phyloP scores from a whole-genome alignment of 768 basidiomycete genomes.

The Suillus brevipes region DNA sequence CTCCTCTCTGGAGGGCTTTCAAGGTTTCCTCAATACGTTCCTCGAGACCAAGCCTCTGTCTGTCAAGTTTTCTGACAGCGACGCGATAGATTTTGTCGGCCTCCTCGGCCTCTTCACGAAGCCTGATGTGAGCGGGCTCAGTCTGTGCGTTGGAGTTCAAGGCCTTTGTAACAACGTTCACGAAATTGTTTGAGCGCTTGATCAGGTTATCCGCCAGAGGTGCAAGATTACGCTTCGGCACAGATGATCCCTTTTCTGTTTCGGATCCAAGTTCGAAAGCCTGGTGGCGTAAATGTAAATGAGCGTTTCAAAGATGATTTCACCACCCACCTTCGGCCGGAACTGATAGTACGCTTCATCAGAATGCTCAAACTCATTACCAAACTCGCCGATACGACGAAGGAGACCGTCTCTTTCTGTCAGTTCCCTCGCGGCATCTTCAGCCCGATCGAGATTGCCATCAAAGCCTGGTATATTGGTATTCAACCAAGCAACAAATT shows the following conservation, averaged over 20 bases:
- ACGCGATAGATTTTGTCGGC: slow-evolving; percentile 81
- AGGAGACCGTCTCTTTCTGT: slow-evolving; percentile 55
- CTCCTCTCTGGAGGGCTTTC: slow-evolving; percentile 81
- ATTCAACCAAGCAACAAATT: slow-evolving; percentile 83
- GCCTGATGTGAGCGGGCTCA: slow-evolving; percentile 69
- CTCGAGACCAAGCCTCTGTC: slow-evolving; percentile 83
- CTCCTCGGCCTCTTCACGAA: slow-evolving; percentile 75
- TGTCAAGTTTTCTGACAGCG: slow-evolving; percentile 78
- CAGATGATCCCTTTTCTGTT: slow-evolving; percentile 22
- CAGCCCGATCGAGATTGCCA: slow-evolving; percentile 75
- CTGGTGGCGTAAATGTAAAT: slow-evolving; percentile 16
- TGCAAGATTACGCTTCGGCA: slow-evolving; percentile 34
- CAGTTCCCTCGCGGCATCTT: slow-evolving; percentile 62
- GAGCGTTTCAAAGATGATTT: slow-evolving; percentile 12
- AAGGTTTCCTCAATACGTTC: slow-evolving; percentile 83
- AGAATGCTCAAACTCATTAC: slow-evolving; percentile 75
- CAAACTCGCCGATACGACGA: slow-evolving; percentile 78
- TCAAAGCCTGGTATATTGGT: slow-evolving; percentile 76
- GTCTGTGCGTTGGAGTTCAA: slow-evolving; percentile 46
- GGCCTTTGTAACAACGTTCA: slow-evolving; percentile 73
- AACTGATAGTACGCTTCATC: slow-evolving; percentile 87
- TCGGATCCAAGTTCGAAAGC: slow-evolving; percentile 33
- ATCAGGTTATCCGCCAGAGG: slow-evolving; percentile 56
- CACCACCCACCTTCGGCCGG: slow-evolving; percentile 61
- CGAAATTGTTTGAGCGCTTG: slow-evolving; percentile 68